phyloP scores from a whole-genome alignment of 2,329 filamentous ascomycete species.

The Beauveria asiatica region DNA sequence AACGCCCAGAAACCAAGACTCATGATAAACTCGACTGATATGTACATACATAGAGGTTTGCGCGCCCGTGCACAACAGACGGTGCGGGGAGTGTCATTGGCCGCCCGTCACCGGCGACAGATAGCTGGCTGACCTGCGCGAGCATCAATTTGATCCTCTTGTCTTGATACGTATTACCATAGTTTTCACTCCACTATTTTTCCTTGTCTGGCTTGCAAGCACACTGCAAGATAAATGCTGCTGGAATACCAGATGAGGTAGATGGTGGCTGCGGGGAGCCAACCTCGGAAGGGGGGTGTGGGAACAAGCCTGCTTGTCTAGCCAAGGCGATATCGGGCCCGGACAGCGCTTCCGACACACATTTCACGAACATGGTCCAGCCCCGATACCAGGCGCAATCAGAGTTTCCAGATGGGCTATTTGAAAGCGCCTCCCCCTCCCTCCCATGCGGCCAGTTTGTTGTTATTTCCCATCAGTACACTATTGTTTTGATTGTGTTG shows the following conservation, averaged over 20 bases:
- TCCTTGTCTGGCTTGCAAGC: background rate
- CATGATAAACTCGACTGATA: background rate
- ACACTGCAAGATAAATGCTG: slow-evolving; percentile 2
- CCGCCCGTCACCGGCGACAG: slow-evolving; percentile 46
- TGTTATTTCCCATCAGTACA: background rate
- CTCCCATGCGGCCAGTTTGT: background rate
- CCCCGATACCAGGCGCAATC: background rate
- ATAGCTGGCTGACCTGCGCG: slow-evolving; percentile 33
- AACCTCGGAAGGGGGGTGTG: background rate
- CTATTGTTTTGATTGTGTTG: background rate
- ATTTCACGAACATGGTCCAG: background rate
- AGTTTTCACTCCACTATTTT: slow-evolving; percentile 1
- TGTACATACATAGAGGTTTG: background rate
- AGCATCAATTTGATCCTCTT: too few species aligned
- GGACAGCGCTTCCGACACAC: slow-evolving; percentile 5
- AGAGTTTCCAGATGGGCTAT: slow-evolving; percentile 9
- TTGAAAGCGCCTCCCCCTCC: slow-evolving; percentile 8
- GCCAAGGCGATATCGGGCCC: slow-evolving; percentile 10
- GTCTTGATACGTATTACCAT: slow-evolving; percentile 3
- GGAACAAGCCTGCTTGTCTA: background rate
- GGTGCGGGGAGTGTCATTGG: slow-evolving; percentile 13
- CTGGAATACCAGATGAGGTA: slow-evolving; percentile 6
- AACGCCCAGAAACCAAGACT: background rate
- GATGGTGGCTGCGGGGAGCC: background rate
- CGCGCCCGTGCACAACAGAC: background rate